These are phyloP conservation scores for Elongisporangium undulatum DNA, from an alignment of 352 stramenopile species.

Conservation along the genomic window DNA sequence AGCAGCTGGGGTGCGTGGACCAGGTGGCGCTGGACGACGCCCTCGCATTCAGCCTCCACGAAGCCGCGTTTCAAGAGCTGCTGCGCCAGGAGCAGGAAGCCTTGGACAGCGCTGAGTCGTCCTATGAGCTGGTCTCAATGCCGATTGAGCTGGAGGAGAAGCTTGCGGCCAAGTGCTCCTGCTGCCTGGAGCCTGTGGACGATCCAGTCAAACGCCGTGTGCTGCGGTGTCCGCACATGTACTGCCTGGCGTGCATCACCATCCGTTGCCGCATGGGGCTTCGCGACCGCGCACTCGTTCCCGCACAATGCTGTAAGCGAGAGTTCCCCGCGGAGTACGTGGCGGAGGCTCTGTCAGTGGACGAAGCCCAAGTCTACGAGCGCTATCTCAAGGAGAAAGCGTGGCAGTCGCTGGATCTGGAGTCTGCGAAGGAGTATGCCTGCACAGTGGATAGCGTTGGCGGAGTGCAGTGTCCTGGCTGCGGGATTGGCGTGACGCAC, in stretches of 20 bases:
- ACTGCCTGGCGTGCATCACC: conserved; percentile 49
- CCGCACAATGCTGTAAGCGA: conserved; percentile 65
- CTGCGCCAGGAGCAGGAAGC: conserved; percentile 2
- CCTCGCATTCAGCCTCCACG: conserved; percentile 39
- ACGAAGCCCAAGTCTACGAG: conserved; percentile 36
- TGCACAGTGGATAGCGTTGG: conserved; percentile 20
- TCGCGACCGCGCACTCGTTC: conserved; percentile 46
- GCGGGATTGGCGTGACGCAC: conserved; percentile 58
- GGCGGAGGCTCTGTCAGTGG: conserved; percentile 20
- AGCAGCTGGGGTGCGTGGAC: conserved; percentile 29
- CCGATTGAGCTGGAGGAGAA: conserved; percentile 25
- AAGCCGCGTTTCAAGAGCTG: conserved; percentile 30
- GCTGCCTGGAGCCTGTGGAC: conserved; percentile 21
- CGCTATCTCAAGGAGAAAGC: conserved; percentile 49
- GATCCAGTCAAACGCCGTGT: conserved; percentile 15
- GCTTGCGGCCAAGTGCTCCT: conserved; percentile 30
- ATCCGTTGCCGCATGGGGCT: conserved; percentile 52
- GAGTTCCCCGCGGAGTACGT: conserved; percentile 71
- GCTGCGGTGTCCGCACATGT: conserved; percentile 55
- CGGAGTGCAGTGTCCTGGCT: conserved; percentile 55
- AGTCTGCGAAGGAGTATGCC: conserved; percentile 62
- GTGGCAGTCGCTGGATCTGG: conserved; percentile 37
- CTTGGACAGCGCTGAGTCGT: neutral
- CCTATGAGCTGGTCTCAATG: conserved; percentile 8
- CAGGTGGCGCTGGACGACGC: conserved; percentile 30